phyloP scores from a whole-genome alignment of 306 rosid species.

The Sicyos baderoa region DNA sequence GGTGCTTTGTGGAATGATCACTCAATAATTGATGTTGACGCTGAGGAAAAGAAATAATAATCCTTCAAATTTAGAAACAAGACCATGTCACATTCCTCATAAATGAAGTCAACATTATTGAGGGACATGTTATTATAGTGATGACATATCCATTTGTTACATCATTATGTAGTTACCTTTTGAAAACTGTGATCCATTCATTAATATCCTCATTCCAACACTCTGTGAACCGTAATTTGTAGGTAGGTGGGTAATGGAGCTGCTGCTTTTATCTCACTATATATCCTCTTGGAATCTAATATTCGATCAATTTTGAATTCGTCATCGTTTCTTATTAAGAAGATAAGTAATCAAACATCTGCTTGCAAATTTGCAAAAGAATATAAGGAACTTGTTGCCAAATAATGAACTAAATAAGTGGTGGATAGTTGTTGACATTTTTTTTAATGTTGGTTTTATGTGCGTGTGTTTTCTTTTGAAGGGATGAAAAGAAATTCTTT shows the following conservation, averaged over 20 bases:
- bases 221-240: not conserved
- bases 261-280: not conserved
- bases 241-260: not conserved
- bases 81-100: not conserved
- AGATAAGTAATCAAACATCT: not conserved
- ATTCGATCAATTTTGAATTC: not conserved
- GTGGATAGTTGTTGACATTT: not conserved
- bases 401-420: not conserved
- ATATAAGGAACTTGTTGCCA: not conserved
- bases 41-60: not conserved
- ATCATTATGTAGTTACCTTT: not conserved
- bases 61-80: not conserved
- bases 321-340: not conserved
- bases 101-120: not conserved
- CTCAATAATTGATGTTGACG: not conserved
- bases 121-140: not conserved
- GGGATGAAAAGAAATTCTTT: conserved; percentile 46
- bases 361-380: not conserved
- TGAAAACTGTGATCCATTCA: not conserved
- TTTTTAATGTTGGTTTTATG: conserved; percentile 20
- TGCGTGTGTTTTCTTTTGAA: conserved; percentile 22
- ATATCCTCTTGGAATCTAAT: conserved; percentile 1
- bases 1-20: not conserved
- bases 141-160: not conserved
- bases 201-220: not conserved